Base-by-base conservation (phyloP, 768 basidiomycete genomes). In the Cystofilobasidium bisporidii region DNA sequence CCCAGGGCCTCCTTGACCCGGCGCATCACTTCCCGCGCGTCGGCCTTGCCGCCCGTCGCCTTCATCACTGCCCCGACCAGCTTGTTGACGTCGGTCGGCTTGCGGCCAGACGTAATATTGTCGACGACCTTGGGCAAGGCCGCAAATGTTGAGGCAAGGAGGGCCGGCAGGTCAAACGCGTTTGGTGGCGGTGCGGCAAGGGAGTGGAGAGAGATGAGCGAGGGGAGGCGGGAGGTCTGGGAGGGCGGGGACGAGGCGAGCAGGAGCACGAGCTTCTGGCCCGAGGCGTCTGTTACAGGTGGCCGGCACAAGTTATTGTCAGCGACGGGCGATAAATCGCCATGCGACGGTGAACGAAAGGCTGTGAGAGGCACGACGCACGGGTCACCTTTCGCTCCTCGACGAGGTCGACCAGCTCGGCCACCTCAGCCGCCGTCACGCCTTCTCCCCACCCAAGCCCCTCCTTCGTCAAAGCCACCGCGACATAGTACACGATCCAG, bases 401-500 rank as follows among this genome's bases (percentile, higher is more conserved):
- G 1, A 98, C 85, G 69, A 92, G 77, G 71, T 88, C 86, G 45
- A 97, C 81, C 45, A 99, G 76, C 65, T 86, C 82, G 9, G 88
- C 86, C 77, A 99, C 79, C 72, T 88, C 85, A 15, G 74, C 76
- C 0, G 81, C 77, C 8, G 85, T 80, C 15, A 96, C 72, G 0
- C 86, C 86, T 11, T 84, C 79, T 14, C 68, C 24, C 15, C 40
- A 50, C 10, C 1, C 47, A 24, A 18, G 38, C 48, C 83, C 82
- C 36, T 81, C 80, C 1, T 86, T 79, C n/a, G 62, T 65, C 3
- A 97, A 81, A 71, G 87, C 86, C 0, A 91, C 91, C 2, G 93
- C 78, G 0, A 96, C 81, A 69, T 93, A 89, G 68, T 98, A 89
- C 3, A 85, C 85, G 78, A 97, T 83, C 91, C 92, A 98, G 74